Evolutionary conservation across 768 basidiomycete genomes (phyloP).

Genomic region (Coprinellus micaceus): DNA sequence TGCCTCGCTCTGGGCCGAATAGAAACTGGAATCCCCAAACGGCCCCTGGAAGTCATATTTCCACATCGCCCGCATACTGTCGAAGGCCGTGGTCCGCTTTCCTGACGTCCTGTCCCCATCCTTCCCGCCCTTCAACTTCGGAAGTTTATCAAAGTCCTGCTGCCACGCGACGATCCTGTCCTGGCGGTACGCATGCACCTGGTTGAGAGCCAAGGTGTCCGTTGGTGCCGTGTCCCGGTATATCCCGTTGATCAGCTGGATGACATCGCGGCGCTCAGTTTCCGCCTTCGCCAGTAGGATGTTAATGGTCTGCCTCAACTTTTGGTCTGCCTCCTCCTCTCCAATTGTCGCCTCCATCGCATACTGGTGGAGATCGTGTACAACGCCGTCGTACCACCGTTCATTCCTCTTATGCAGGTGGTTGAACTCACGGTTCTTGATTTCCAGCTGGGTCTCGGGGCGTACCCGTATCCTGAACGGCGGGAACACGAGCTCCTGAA

Average conservation of each 20-base stretch:
- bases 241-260: constrained; percentile 66
- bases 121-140: constrained; percentile 57
- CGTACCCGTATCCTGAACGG: constrained; percentile 82
- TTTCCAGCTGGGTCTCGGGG: constrained; percentile 80
- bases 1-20: constrained; percentile 69
- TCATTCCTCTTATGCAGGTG: constrained; percentile 67
- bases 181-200: constrained; percentile 81
- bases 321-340: constrained; percentile 67
- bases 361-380: constrained; percentile 74
- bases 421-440: constrained; percentile 91
- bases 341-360: constrained; percentile 77
- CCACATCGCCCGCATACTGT: constrained; percentile 71
- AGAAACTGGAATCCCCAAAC: constrained; percentile 50
- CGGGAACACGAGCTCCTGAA: constrained; percentile 88
- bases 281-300: constrained; percentile 69
- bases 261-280: constrained; percentile 69
- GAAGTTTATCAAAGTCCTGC: constrained; percentile 82
- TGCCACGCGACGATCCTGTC: constrained; percentile 98
- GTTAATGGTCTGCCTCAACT: constrained; percentile 60
- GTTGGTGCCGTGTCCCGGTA: constrained; percentile 78
- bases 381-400: constrained; percentile 69
- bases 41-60: constrained; percentile 52
- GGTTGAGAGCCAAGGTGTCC: constrained; percentile 85
- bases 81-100: constrained; percentile 61
- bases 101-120: constrained; percentile 48